Percentiles rank a stretch among this genome's conserved stretches.
Conservation (phyloP, 148 eudicot genomes). For the Cornus florida region DNA sequence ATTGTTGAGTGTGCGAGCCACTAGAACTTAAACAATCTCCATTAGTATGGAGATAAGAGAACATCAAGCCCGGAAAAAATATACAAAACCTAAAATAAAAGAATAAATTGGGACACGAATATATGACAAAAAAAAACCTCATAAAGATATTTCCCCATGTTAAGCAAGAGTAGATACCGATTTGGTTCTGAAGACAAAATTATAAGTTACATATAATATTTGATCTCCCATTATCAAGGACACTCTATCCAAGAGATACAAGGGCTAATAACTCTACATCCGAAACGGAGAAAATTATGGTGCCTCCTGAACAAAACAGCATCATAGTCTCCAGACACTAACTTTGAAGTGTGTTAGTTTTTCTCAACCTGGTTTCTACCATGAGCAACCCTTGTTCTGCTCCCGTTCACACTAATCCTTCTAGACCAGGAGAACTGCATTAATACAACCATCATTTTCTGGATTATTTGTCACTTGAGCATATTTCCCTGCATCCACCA, state of each 20-base stretch:
- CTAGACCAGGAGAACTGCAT: conserved; percentile 82
- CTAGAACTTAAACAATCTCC: too few species aligned
- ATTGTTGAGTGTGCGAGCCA: too few species aligned
- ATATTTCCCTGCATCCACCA: conserved; percentile 71
- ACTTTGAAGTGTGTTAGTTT: neutral
- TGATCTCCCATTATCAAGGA: too few species aligned
- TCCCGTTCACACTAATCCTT: neutral
- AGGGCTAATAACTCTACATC: neutral
- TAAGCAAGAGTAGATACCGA: too few species aligned
- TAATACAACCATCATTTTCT: conserved; percentile 97
- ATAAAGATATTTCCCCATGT: too few species aligned
- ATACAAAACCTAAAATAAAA: too few species aligned
- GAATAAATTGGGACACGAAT: too few species aligned
- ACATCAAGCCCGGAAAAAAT: too few species aligned
- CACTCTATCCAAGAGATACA: neutral
- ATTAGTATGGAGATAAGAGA: too few species aligned
- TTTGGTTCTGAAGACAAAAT: neutral
- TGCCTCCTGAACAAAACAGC: neutral
- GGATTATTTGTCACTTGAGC: conserved; percentile 98
- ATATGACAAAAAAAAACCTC: too few species aligned
- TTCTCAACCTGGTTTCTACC: neutral
- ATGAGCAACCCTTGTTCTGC: neutral
- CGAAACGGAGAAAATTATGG: neutral
- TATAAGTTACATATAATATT: neutral
- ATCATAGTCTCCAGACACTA: neutral